Evolutionary conservation across 2,329 filamentous ascomycete genomes (phyloP).

Genomic region (Camillea tinctor): DNA sequence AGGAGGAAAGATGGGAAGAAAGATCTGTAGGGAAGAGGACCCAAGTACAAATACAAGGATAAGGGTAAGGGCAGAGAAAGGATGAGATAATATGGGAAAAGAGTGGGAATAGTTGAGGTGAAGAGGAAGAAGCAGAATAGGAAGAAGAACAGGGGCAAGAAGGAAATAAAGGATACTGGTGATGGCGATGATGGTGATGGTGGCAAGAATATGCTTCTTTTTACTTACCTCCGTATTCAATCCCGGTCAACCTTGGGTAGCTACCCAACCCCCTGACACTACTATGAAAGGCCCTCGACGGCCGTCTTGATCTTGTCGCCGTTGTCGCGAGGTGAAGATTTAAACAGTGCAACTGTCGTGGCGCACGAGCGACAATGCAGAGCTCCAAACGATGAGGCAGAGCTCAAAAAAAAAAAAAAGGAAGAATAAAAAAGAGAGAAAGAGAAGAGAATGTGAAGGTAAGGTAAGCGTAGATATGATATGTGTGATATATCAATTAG

Average conservation of each 20-base stretch:
- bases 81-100: too few species aligned
- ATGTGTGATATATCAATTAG: not conserved
- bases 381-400: not conserved
- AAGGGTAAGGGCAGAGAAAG: too few species aligned
- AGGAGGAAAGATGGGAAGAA: too few species aligned
- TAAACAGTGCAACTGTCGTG: not conserved
- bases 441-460: not conserved
- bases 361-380: not conserved
- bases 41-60: too few species aligned
- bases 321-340: not conserved
- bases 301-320: conserved; percentile 18
- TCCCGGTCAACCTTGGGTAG: conserved; percentile 21
- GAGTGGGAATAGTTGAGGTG: too few species aligned
- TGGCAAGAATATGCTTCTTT: too few species aligned
- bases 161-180: too few species aligned
- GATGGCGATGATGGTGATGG: too few species aligned
- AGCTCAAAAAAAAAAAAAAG: too few species aligned
- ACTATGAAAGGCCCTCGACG: conserved; percentile 20
- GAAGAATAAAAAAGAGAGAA: not conserved
- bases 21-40: too few species aligned
- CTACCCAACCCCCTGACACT: conserved; percentile 28
- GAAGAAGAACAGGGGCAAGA: too few species aligned
- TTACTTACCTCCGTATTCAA: conserved; percentile 24
- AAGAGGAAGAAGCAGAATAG: too few species aligned
- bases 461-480: not conserved